A percentile compares a stretch with the other conserved stretches of the same genome.
phyloP scores from a whole-genome alignment of 202 grass and related monocot genomes.

The Zoysia matrella region DNA sequence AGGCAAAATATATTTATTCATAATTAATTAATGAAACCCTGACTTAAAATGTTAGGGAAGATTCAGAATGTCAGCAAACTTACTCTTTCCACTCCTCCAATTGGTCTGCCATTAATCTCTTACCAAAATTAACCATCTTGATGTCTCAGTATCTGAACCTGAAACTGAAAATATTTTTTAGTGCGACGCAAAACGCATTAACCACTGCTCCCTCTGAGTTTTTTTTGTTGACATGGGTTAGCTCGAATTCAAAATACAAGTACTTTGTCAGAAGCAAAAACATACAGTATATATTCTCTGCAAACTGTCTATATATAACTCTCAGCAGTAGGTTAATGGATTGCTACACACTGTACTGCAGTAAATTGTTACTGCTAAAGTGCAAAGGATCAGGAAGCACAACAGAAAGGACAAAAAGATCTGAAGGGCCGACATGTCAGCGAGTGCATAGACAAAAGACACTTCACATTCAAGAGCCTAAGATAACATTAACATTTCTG shows the following conservation, averaged over 20 bases:
- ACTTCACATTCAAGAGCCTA: conserved; percentile 28
- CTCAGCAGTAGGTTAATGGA: too few relatives aligned
- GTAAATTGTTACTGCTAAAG: neutral
- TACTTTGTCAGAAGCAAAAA: neutral
- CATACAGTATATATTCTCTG: too few relatives aligned
- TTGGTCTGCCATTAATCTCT: conserved; percentile 73
- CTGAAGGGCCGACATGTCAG: conserved; percentile 16
- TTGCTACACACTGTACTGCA: neutral
- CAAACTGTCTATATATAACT: too few relatives aligned
- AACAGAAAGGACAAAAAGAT: neutral
- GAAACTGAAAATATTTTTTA: conserved; percentile 27
- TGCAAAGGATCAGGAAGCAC: neutral
- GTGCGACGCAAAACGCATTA: neutral
- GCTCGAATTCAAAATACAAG: neutral
- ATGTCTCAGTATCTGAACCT: conserved; percentile 46
- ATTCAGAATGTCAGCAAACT: conserved; percentile 24
- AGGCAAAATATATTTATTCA: neutral
- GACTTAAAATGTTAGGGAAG: conserved; percentile 19
- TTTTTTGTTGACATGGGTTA: too few relatives aligned
- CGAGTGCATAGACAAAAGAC: conserved; percentile 33
- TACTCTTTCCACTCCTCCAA: conserved; percentile 89
- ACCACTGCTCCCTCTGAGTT: neutral
- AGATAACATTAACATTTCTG: conserved; percentile 51
- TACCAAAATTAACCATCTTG: conserved; percentile 94
- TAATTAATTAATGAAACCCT: conserved; percentile 7